These are phyloP conservation scores for Glycyrrhiza uralensis DNA, from an alignment of 306 rosid species.

Conservation along the genomic window DNA sequence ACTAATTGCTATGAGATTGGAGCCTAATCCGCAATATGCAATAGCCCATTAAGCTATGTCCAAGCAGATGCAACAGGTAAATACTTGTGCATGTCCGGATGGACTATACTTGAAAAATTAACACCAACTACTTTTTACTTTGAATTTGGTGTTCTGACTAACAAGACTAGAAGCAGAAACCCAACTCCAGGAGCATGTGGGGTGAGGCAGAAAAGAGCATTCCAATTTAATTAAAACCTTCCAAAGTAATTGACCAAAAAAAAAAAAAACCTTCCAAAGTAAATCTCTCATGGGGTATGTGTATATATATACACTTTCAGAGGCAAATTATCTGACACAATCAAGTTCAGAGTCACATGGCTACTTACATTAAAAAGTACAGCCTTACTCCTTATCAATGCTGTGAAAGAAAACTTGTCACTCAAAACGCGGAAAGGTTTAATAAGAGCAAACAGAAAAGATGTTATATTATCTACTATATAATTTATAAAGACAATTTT, in stretches of 20 bases:
- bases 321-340: not conserved
- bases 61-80: no score
- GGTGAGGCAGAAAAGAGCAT: not conserved
- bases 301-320: not conserved
- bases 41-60: not conserved
- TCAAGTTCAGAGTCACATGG: slow-evolving; percentile 20
- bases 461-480: not conserved
- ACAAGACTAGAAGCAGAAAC: not conserved
- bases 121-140: not conserved
- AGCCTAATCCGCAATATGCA: not conserved
- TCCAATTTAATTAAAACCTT: not conserved
- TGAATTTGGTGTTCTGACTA: not conserved
- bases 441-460: not conserved
- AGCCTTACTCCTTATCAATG: not conserved
- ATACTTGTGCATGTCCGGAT: no score
- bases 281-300: slow-evolving; percentile 7
- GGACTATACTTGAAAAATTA: not conserved
- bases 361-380: not conserved
- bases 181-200: not conserved
- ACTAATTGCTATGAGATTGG: not conserved
- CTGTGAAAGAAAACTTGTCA: not conserved
- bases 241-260: no score
- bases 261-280: not conserved
- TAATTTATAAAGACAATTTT: no score
- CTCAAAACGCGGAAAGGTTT: not conserved